Evolutionary conservation across 306 rosid species (phyloP).

Genomic region (Canavalia gladiata): DNA sequence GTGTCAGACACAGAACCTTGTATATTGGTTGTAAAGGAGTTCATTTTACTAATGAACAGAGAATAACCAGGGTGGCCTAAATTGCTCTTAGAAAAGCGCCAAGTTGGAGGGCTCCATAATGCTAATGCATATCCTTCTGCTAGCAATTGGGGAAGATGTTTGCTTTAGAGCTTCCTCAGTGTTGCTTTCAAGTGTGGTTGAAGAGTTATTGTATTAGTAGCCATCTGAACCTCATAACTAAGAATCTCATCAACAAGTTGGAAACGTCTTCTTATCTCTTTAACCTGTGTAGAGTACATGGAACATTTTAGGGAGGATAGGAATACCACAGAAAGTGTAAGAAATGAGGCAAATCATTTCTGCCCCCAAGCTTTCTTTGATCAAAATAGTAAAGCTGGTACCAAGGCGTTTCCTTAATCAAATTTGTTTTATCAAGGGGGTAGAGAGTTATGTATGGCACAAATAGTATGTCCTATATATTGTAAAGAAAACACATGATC

Average conservation of each 20-base stretch:
- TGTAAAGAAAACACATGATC: not conserved
- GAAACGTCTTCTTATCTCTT: slow-evolving; percentile 65
- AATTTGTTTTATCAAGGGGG: not conserved
- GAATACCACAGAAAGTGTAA: not conserved
- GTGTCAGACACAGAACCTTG: slow-evolving; percentile 8
- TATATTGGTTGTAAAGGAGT: not conserved
- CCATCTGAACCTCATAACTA: slow-evolving; percentile 80
- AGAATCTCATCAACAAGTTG: slow-evolving; percentile 66
- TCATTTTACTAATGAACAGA: not conserved
- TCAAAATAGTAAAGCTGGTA: not conserved
- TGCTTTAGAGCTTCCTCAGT: slow-evolving; percentile 64
- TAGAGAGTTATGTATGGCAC: not conserved
- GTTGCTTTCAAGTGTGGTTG: slow-evolving; percentile 80
- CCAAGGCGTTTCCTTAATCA: slow-evolving; percentile 3
- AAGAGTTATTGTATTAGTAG: slow-evolving; percentile 69
- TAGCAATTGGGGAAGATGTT: not conserved
- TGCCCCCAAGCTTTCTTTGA: not conserved
- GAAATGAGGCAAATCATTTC: not conserved
- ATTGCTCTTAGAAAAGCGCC: not conserved
- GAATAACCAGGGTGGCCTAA: not conserved
- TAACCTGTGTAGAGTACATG: slow-evolving; percentile 60
- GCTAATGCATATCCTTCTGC: slow-evolving; percentile 11
- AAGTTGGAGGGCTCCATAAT: not conserved
- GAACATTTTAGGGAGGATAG: not conserved
- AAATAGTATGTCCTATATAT: slow-evolving; percentile 1